Evolutionary conservation across 768 basidiomycete species (phyloP).

Genomic region (Lyophyllum semitale): DNA sequence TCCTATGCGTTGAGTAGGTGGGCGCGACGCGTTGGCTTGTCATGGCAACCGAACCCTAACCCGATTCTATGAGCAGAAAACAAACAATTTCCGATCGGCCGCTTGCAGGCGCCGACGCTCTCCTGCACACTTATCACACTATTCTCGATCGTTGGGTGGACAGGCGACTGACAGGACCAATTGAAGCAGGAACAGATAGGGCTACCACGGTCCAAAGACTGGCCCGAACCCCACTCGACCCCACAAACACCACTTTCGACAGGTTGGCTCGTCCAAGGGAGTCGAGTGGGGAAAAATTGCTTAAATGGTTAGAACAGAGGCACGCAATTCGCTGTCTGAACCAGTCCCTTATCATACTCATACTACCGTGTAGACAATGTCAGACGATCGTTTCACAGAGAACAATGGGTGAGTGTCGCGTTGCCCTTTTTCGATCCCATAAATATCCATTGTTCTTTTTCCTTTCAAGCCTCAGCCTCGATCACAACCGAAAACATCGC

Average conservation of each 20-base stretch:
- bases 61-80: conserved; percentile 11
- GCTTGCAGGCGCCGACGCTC: neutral
- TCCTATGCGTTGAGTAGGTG: too few species aligned
- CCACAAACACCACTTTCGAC: neutral
- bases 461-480: conserved; percentile 1
- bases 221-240: neutral
- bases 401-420: conserved; percentile 13
- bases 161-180: neutral
- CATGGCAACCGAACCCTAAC: conserved; percentile 11
- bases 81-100: too few species aligned
- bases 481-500: neutral
- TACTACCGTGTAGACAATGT: neutral
- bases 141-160: neutral
- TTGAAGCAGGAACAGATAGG: neutral
- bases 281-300: neutral
- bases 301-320: neutral
- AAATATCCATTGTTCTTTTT: neutral
- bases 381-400: neutral
- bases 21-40: too few species aligned
- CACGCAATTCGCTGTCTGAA: neutral
- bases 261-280: neutral
- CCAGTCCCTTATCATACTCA: neutral
- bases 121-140: neutral
- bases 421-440: neutral
- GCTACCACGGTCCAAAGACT: neutral